Percentiles rank a stretch among this genome's conserved stretches.
phyloP scores from a whole-genome alignment of 83 land plant species.

The Picea abies region DNA sequence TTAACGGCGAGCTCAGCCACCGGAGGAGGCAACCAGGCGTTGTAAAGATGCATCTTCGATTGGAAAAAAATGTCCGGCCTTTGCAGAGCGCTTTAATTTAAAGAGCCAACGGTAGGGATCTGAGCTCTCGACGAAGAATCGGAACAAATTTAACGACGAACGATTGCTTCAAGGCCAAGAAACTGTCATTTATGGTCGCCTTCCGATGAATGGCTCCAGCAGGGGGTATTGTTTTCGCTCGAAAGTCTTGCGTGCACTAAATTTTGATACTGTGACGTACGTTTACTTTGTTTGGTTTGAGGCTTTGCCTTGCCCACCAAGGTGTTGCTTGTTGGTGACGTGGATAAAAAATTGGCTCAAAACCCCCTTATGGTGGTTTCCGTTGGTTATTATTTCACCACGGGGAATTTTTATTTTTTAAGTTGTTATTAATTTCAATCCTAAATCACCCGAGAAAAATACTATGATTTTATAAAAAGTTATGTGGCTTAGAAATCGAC shows the following conservation, averaged over 20 bases:
- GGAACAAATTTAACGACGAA: neutral
- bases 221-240: neutral
- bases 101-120: neutral
- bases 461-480: too few relatives aligned
- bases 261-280: neutral
- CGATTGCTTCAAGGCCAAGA: neutral
- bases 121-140: neutral
- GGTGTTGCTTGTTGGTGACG: neutral
- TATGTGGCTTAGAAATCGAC: too few relatives aligned
- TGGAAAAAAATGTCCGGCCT: neutral
- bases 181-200: neutral
- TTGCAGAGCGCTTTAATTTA: neutral
- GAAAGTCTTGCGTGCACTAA: neutral
- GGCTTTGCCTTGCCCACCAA: neutral
- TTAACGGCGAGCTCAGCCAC: constrained; percentile 64
- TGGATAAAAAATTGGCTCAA: neutral
- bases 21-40: constrained; percentile 95
- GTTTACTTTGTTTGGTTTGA: neutral
- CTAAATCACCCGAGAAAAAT: too few relatives aligned
- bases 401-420: too few relatives aligned
- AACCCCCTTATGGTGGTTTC: neutral
- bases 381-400: too few relatives aligned
- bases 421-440: too few relatives aligned
- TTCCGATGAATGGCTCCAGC: too few relatives aligned
- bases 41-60: constrained; percentile 77